Percentiles rank a stretch among this genome's conserved stretches.
Evolutionary conservation across 305 asterid genomes (phyloP).

Genomic region (Rubia balearica): DNA sequence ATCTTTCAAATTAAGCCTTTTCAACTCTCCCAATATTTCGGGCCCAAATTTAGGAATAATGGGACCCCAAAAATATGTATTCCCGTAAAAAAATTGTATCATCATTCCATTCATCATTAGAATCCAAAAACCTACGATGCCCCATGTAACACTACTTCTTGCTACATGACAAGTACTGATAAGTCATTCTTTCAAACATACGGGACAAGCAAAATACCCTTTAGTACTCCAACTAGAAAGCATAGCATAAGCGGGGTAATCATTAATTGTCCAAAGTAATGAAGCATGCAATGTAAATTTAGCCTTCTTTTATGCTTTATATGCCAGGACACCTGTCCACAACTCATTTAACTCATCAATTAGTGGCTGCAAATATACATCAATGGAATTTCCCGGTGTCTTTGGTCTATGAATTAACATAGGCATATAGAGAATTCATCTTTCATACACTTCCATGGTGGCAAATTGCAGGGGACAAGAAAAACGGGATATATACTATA

Average conservation of each 20-base stretch:
- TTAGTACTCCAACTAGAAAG: conserved; percentile 20
- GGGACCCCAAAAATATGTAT: background rate
- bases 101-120: background rate
- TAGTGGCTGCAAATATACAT: conserved; percentile 17
- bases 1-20: background rate
- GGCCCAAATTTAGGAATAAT: background rate
- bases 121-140: background rate
- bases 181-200: conserved; percentile 2
- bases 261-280: conserved; percentile 14
- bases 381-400: conserved; percentile 17
- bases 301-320: background rate
- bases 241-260: background rate
- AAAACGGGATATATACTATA: conserved; percentile 23
- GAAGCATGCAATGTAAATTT: conserved; percentile 9
- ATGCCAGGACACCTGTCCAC: conserved; percentile 2
- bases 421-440: background rate
- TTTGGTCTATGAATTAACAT: conserved; percentile 8
- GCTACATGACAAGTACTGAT: background rate
- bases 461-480: conserved; percentile 15
- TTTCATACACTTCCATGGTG: conserved; percentile 19
- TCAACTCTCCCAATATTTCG: background rate
- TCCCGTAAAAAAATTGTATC: background rate
- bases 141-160: background rate
- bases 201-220: conserved; percentile 10
- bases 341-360: conserved; percentile 15